A percentile compares a stretch with the other conserved stretches of the same genome.
Evolutionary conservation across 768 basidiomycete species (phyloP).

Genomic region (Myochromella boudieri): DNA sequence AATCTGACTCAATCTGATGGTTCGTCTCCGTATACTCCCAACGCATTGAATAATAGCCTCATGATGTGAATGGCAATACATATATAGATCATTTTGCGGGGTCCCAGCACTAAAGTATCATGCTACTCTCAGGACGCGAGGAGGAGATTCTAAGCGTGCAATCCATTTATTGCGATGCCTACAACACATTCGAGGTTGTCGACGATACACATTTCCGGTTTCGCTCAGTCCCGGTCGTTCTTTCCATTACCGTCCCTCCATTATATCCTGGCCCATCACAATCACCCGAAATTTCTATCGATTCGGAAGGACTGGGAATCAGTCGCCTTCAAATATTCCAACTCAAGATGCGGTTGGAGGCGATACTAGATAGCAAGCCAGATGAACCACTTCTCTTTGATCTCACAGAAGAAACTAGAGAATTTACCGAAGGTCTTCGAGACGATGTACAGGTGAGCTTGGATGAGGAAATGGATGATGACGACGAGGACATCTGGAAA

Average conservation of each 20-base stretch:
- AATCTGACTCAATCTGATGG: no score
- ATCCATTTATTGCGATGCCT: conserved; percentile 12
- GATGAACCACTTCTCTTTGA: conserved; percentile 10
- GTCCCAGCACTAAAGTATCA: no score
- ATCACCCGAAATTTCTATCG: conserved; percentile 3
- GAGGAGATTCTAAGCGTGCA: conserved; percentile 9
- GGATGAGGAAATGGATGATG: conserved; percentile 10
- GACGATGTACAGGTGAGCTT: conserved; percentile 2
- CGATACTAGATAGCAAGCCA: conserved; percentile 8
- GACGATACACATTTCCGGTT: conserved; percentile 11
- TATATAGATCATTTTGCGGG: no score
- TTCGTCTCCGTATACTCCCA: no score
- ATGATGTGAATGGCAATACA: no score
- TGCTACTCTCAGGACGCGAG: conserved; percentile 1
- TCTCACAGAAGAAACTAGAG: conserved; percentile 9
- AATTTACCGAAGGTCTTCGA: conserved; percentile 10
- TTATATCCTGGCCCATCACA: conserved; percentile 5
- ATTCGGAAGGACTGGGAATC: conserved; percentile 12
- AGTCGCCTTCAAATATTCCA: conserved; percentile 9
- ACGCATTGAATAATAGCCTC: no score
- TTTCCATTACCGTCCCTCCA: conserved; percentile 3
- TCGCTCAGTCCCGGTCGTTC: conserved; percentile 11
- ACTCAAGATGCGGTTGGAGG: conserved; percentile 7
- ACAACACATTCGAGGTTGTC: conserved; percentile 10
- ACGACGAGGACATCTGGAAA: conserved; percentile 2